Base-by-base conservation (phyloP, 257 asterid species). In the Przewalskia tangutica region DNA sequence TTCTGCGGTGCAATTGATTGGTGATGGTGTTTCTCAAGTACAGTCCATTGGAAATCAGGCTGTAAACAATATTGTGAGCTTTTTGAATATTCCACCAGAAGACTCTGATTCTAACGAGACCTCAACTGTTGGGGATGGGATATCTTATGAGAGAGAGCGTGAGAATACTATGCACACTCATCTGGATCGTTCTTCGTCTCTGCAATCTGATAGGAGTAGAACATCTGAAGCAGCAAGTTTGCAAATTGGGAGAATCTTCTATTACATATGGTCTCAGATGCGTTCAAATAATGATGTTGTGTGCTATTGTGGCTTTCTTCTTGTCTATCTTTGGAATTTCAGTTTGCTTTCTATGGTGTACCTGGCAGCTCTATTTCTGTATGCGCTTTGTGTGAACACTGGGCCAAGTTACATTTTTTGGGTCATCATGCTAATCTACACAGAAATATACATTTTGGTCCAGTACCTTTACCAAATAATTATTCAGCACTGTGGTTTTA, bases 41-140 rank as follows among this genome's bases (percentile, higher is more conserved):
- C 99, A 96, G 81, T 94, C 97, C 46, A 92, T 96, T n/a, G 98
- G 98, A 70, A 96, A 94, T 88, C 97, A 88, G 87, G 99, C 99
- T 23, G 97, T 94, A 44, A 96, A 82, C 91, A 96, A 92, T 88
- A 91, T 96, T 51, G 97, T 89, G 73, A 94, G 87, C 91, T 96
- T 96, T 87, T 85, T 96, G 79, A 96, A 96, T 79, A 92, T 96
- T 48, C 79, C 92, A 27, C 90, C 91, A 14, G 97, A 92, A 81
- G 98, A 94, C 80, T 92, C 90, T 67, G 96, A 92, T 87, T 87
- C 95, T 77, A 89, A 81, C 71, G 97, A 93, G 89, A 84, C 91
- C 64, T 84, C 85, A 60, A 71, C 90, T 85, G 84, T 88, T 42
- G 95, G 86, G 84, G 92, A 81, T 73, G 86, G 80, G 40, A 63